Conservation (phyloP, 2,329 filamentous ascomycete species). For the Hymenoscyphus repandus region DNA sequence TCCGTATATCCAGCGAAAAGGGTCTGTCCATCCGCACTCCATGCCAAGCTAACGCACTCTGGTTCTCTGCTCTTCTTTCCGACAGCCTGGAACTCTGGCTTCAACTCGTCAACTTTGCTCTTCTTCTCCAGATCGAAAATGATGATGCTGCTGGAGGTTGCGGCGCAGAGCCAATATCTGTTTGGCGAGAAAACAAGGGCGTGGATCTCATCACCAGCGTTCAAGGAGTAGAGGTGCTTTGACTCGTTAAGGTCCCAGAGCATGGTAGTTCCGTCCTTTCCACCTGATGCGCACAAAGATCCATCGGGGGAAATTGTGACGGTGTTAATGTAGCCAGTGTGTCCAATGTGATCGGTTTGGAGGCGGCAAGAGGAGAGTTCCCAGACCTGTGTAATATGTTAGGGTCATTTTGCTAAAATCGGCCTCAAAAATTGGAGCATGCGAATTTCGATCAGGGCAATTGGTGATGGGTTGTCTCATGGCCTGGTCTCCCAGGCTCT, state of each 20-base stretch:
- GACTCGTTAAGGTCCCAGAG: constrained; percentile 99
- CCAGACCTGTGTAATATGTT: constrained; percentile 68
- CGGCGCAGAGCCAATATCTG: constrained; percentile 99
- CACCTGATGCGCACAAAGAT: constrained; percentile 96
- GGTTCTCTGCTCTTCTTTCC: constrained; percentile 99
- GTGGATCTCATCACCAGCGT: constrained; percentile 99
- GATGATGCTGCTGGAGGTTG: constrained; percentile 96
- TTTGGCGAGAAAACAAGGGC: constrained; percentile 99
- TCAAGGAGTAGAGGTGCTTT: constrained; percentile 99
- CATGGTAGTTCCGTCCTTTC: constrained; percentile 99
- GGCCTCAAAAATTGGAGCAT: constrained; percentile 12
- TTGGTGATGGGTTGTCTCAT: constrained; percentile 98
- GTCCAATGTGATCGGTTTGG: constrained; percentile 99
- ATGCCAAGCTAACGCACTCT: constrained; percentile 95
- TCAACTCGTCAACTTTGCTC: constrained; percentile 99
- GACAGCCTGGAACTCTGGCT: constrained; percentile 92
- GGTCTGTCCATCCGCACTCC: constrained; percentile 97
- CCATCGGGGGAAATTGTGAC: constrained; percentile 99
- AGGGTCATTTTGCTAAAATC: constrained; percentile 14
- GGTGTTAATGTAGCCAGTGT: constrained; percentile 99
- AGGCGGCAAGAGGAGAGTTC: constrained; percentile 98
- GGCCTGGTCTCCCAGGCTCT: constrained; percentile 76
- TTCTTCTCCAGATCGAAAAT: constrained; percentile 99
- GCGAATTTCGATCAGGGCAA: constrained; percentile 60
- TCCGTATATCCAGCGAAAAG: constrained; percentile 99